Evolutionary conservation across 2,329 filamentous ascomycete genomes (phyloP), one percentile per base, ranked within the genome.

Genomic region (Alternaria arbusti): DNA sequence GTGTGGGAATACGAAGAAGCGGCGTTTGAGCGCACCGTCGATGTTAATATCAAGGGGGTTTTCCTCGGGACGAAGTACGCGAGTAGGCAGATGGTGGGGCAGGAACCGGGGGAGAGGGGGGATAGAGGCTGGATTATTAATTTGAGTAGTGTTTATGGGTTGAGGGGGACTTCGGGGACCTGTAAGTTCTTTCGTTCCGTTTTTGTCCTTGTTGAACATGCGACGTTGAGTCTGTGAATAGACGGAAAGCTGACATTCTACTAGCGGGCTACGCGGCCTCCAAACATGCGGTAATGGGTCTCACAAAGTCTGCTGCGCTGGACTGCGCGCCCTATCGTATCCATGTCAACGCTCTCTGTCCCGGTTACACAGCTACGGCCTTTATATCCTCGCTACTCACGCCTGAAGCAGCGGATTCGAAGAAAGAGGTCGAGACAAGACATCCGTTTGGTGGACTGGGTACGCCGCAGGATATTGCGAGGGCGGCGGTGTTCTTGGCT

Each of bases 121-220:
- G 75, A 79, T 57, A 75, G 86, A 30, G 87, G 86, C 4, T 79
- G 80, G 68, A 88, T 89, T 67, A 79, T 88, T 63, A 89, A 89
- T 69, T 75, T 87, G 2, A 79, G 85, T 0, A 85, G 82, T 58
- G 83, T 88, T 67, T 82, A 82, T 49, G 85, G 85, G 11, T 54
- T 86, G 17, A 76, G 84, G 6, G 82, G 61, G 66, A 2, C 72
- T 66, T 40, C 61, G 5, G 56, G 47, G 7, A 50, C 44, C 3
- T 82, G 83, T 15, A 40, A 61, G 67, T 68, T 13, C 26, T 23
- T n/a, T 26, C 9, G 17, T 22, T n/a, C 11, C 32, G 6, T 26
- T 49, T 46, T 30, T 4, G 7, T 26, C 2, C 45, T 26, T 56
- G 8, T 46, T 7, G 23, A 22, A n/a, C 1, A 26, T 23, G 7